Evolutionary conservation across 176 grass and related monocot genomes (phyloP), one percentile per base, ranked within the genome.

Genomic region (Chrysopogon serrulatus): DNA sequence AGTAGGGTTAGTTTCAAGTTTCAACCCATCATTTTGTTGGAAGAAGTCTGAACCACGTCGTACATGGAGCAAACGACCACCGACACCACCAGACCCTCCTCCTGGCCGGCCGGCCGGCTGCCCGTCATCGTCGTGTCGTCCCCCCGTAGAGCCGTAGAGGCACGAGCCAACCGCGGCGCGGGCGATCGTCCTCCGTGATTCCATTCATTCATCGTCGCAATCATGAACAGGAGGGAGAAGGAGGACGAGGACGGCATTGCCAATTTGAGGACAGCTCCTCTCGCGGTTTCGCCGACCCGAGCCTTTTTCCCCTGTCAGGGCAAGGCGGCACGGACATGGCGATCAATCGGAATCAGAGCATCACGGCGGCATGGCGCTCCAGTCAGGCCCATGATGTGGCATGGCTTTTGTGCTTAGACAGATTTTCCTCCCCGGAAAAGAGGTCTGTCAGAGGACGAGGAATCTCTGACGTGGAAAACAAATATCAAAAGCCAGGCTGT

Each of bases 401-500:
- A 41, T 67, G 11, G 53, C 53, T 63, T 72, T 71, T 63, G 65
- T 60, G 66, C 57, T 53, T 53, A 6, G 80, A 65, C 81, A 88
- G 67, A 65, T 73, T 84, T 84, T 83, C 81, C 21, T 65, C 62
- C 16, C 43, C 67, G 30, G 56, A 77, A 77, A 84, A 44, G 3
- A 32, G 48, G 17, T 41, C 41, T 47, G 51, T 72, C 80, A 78
- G 54, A 72, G 40, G 66, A 63, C 41, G 42, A 72, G 86, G 80
- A 78, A 83, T 82, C 78, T 82, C 40, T 57, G 78, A 87, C 34
- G 85, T 75, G 78, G 64, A 68, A 44, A 76, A 87, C 37, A 65
- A 5, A 44, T 37, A 37, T 14, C 4, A 44, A 73, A 73, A 62
- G 31, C 41, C 21, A 2, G 31, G 0, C 56, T 26, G 68, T 15